A percentile compares a stretch with the other conserved stretches of the same genome.
Conservation (phyloP, 192 early-diverging fungal genomes). For the Pilaira anomala region DNA sequence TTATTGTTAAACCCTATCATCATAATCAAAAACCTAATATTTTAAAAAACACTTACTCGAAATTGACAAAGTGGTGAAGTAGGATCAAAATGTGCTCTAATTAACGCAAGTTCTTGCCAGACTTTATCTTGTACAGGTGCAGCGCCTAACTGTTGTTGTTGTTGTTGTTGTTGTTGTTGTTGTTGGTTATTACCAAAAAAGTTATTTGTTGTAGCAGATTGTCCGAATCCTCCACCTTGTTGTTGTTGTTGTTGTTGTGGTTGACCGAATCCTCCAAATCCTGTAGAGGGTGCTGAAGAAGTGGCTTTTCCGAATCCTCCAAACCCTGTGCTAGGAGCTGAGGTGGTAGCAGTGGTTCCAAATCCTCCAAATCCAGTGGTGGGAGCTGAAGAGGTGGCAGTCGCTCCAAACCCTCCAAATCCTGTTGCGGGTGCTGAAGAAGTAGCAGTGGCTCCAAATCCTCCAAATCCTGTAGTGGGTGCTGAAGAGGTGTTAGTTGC, state of each 20-base stretch:
- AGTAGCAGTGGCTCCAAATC: background rate
- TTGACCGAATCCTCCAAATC: slow-evolving; percentile 34
- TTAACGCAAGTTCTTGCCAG: slow-evolving; percentile 62
- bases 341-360: background rate
- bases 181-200: slow-evolving; percentile 12
- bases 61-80: slow-evolving; percentile 75
- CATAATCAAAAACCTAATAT: too few species aligned
- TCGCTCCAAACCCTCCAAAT: slow-evolving; percentile 20
- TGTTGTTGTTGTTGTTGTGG: slow-evolving; percentile 27
- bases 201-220: background rate
- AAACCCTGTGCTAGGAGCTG: slow-evolving; percentile 2
- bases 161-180: slow-evolving; percentile 44
- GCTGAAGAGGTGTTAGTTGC: background rate
- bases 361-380: slow-evolving; percentile 9
- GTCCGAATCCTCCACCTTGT: background rate
- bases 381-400: background rate
- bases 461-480: background rate
- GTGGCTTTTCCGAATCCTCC: background rate
- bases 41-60: slow-evolving; percentile 44
- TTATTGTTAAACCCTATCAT: too few species aligned
- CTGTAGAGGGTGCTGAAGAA: slow-evolving; percentile 18
- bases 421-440: slow-evolving; percentile 6
- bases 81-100: slow-evolving; percentile 78
- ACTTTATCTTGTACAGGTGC: slow-evolving; percentile 36
- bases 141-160: slow-evolving; percentile 38